These are phyloP conservation scores for Eutrema salsugineum DNA, from an alignment of 441 rosid genomes.

Conservation along the genomic window DNA sequence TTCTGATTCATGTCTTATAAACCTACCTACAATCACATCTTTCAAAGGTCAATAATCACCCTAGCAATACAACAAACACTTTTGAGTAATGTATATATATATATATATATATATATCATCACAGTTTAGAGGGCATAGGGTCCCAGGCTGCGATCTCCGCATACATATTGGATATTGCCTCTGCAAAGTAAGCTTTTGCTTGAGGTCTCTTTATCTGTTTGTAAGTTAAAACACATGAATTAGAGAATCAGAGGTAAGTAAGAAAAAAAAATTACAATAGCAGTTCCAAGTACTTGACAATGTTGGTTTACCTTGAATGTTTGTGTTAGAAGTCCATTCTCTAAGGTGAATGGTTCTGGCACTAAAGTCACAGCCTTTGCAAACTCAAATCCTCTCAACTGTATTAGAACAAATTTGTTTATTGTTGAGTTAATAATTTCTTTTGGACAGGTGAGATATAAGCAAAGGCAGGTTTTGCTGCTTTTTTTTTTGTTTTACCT, in stretches of 20 bases:
- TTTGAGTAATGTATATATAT: neutral
- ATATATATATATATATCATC: no score
- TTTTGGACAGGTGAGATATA: neutral
- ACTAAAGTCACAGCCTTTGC: slow-evolving; percentile 70
- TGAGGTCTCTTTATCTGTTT: slow-evolving; percentile 65
- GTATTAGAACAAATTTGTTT: neutral
- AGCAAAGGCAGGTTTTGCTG: neutral
- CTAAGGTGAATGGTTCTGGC: slow-evolving; percentile 54
- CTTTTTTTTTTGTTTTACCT: slow-evolving; percentile 36
- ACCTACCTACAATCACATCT: slow-evolving; percentile 2
- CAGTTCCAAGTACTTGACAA: neutral
- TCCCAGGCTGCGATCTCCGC: slow-evolving; percentile 44
- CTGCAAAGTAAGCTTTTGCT: slow-evolving; percentile 56
- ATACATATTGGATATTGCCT: slow-evolving; percentile 57
- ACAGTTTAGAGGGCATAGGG: slow-evolving; percentile 30
- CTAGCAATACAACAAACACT: neutral
- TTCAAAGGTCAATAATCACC: neutral
- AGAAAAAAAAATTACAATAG: neutral
- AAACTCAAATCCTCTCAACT: slow-evolving; percentile 74
- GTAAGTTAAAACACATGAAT: neutral
- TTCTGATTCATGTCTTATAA: neutral
- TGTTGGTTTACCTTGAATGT: slow-evolving; percentile 52
- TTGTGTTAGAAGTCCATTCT: slow-evolving; percentile 71
- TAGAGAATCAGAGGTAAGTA: neutral
- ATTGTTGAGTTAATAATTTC: neutral